Base-by-base conservation (phyloP, 176 grass and related monocot genomes). In the Bothriochloa decipiens region DNA sequence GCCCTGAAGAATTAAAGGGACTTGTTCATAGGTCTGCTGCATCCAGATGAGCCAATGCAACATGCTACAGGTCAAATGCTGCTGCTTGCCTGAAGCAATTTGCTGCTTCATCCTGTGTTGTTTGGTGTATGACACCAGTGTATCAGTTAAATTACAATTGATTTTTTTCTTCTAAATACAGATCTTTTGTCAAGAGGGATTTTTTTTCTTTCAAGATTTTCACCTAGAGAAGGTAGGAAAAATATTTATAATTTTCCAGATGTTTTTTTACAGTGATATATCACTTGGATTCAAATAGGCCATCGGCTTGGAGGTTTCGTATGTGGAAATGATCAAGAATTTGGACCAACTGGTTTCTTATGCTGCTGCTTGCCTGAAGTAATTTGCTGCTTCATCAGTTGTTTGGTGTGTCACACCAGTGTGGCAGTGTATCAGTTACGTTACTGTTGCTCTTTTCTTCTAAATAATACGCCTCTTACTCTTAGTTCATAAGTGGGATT, bases 1-100 rank as follows among this genome's bases (percentile, higher is more conserved):
- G 11, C 57, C 70, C 18, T 45, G 64, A 47, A 28, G 6, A 68
- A 27, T 40, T n/a, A 98, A 40, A 92, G 45, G 6, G 66, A 4
- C 33, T 14, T 90, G 84, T 86, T 83, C 66, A 74, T 86, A 90
- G 73, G 18, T 69, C 92, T 36, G 91, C 69, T 80, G 84, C 88
- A 90, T 90, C 33, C 88, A 90, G 88, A 80, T 75, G 88, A 68
- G 75, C 16, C 68, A 12, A n/a, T 83, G 84, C 36, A 90, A 52
- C 11, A 65, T 78, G 52, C 7, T 71, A 11, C 39, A 70, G 8
- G 83, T 74, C 33, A n/a, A 33, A 67, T 41, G 74, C 4, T 1
- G 1, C 33, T 60, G 74, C 47, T 82, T 37, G 47, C 47, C 25
- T 69, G 62, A 36, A 76, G 70, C 62, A 76, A 73, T 78, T 55